phyloP scores from a whole-genome alignment of 2,329 filamentous ascomycete species.

The Beauveria varroae region DNA sequence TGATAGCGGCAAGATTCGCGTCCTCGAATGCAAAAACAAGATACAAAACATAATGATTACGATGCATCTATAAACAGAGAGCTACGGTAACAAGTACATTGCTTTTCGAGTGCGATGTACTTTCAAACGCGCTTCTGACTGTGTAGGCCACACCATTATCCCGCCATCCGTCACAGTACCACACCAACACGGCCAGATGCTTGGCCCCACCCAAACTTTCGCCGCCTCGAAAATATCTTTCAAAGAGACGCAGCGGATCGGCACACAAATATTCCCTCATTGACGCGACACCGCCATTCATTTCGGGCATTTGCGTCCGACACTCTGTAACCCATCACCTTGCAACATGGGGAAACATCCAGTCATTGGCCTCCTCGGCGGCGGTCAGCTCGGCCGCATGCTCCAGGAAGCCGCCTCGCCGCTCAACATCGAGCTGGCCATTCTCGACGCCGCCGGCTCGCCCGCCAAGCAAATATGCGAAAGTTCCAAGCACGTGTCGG shows the following conservation, averaged over 20 bases:
- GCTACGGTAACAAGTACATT: too few relatives aligned
- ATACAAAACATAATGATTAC: too few relatives aligned
- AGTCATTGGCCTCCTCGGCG: conserved; percentile 47
- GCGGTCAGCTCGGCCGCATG: conserved; percentile 85
- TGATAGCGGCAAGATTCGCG: too few relatives aligned
- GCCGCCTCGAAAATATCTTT: not conserved
- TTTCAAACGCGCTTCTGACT: too few relatives aligned
- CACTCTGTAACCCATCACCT: not conserved
- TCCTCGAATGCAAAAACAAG: too few relatives aligned
- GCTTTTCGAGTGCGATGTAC: too few relatives aligned
- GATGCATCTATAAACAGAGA: too few relatives aligned
- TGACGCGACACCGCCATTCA: not conserved
- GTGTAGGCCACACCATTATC: too few relatives aligned
- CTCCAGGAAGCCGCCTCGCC: conserved; percentile 73
- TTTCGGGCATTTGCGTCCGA: not conserved
- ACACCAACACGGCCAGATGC: too few relatives aligned
- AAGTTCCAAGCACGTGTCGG: conserved; percentile 66
- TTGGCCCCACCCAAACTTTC: not conserved
- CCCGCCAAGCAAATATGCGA: conserved; percentile 83
- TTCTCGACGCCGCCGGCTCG: conserved; percentile 68
- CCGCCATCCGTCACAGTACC: too few relatives aligned
- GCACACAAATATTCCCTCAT: not conserved
- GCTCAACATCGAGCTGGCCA: conserved; percentile 69
- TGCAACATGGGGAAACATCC: conserved; percentile 24
- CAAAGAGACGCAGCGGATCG: not conserved